Conservation (phyloP, 2,329 filamentous ascomycete species). For the Sclerotinia minor region DNA sequence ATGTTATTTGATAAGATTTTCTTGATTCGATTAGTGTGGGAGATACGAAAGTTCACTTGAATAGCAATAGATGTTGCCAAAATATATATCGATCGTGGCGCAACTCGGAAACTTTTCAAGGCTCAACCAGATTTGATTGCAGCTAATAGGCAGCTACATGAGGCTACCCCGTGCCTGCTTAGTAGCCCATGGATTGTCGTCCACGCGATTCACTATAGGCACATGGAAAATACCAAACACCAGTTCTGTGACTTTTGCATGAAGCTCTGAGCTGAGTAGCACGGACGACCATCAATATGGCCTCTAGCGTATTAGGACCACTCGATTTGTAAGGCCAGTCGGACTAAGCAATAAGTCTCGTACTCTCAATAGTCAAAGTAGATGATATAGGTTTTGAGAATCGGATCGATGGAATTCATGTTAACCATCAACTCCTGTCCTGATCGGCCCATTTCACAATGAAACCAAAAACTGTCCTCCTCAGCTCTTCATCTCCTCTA, state of each 20-base stretch:
- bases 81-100: background rate
- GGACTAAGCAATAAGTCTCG: too few relatives aligned
- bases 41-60: background rate
- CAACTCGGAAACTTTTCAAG: background rate
- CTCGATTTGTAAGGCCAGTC: background rate
- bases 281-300: background rate
- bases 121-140: background rate
- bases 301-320: background rate
- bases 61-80: background rate
- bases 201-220: background rate
- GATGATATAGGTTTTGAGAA: background rate
- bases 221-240: background rate
- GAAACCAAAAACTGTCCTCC: slow-evolving; percentile 65
- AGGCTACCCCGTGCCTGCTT: background rate
- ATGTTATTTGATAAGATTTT: background rate
- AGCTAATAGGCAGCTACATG: background rate
- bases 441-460: slow-evolving; percentile 36
- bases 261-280: background rate
- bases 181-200: background rate
- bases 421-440: background rate
- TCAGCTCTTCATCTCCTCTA: slow-evolving; percentile 76
- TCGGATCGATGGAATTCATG: background rate
- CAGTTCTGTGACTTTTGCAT: background rate
- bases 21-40: background rate
- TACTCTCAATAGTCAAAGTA: background rate